Conservation (phyloP, 2,329 filamentous ascomycete species). For the Trichoderma atrobrunneum region DNA sequence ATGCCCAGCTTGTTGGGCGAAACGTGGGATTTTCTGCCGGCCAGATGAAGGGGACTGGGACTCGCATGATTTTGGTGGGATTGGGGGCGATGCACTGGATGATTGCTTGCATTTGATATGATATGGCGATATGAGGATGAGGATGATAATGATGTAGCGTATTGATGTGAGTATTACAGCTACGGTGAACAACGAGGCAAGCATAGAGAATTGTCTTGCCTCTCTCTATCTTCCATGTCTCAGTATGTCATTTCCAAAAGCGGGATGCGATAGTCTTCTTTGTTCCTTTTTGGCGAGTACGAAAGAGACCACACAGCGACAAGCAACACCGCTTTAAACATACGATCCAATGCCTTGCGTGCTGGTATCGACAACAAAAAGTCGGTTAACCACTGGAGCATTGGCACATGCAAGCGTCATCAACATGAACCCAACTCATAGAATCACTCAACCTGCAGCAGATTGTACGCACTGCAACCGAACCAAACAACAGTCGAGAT, state of each 20-base stretch:
- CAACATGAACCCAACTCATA: not conserved
- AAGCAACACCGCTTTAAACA: not conserved
- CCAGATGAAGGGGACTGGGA: not conserved
- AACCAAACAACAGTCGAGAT: not conserved
- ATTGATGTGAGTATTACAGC: no score
- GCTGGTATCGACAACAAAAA: not conserved
- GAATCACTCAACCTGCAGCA: not conserved
- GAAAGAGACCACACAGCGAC: not conserved
- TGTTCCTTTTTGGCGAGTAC: constrained; percentile 2
- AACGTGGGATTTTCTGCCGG: not conserved
- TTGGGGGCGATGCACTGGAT: not conserved
- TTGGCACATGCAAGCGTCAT: not conserved
- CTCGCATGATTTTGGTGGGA: not conserved
- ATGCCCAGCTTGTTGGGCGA: not conserved
- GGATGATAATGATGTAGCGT: not conserved
- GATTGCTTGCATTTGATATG: not conserved
- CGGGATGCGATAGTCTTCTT: not conserved
- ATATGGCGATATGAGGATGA: not conserved
- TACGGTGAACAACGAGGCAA: not conserved
- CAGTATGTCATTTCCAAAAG: not conserved
- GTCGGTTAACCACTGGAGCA: not conserved
- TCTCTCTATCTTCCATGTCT: not conserved
- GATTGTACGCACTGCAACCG: not conserved
- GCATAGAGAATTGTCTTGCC: not conserved
- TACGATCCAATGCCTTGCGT: not conserved